Percentiles rank a stretch among this genome's conserved stretches.
phyloP scores from a whole-genome alignment of 164 flowering plant species.

The Akebia trifoliata region DNA sequence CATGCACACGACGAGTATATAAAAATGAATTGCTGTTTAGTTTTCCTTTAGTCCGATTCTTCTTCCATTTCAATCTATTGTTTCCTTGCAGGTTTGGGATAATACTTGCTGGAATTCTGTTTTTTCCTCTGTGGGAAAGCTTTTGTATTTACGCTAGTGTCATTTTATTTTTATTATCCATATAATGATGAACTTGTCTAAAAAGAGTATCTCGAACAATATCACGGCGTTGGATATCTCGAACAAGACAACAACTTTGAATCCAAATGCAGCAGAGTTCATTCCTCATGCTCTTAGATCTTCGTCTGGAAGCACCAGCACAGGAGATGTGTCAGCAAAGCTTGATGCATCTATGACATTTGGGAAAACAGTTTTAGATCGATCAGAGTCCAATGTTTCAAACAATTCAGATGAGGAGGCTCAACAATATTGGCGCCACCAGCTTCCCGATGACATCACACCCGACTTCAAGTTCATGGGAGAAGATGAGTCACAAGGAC shows the following conservation, averaged over 20 bases:
- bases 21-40: too few relatives aligned
- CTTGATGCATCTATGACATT: slow-evolving; percentile 33
- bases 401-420: slow-evolving; percentile 89
- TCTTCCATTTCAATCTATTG: background rate
- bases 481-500: slow-evolving; percentile 57
- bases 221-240: slow-evolving; percentile 33
- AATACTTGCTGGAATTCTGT: slow-evolving; percentile 16
- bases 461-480: slow-evolving; percentile 82
- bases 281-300: slow-evolving; percentile 70
- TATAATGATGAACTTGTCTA: slow-evolving; percentile 74
- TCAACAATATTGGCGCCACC: slow-evolving; percentile 75
- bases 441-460: slow-evolving; percentile 96
- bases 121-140: slow-evolving; percentile 2
- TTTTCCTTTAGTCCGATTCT: slow-evolving; percentile 1
- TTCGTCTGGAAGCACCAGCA: slow-evolving; percentile 38
- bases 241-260: slow-evolving; percentile 50
- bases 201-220: slow-evolving; percentile 38
- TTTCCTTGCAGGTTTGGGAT: slow-evolving; percentile 72
- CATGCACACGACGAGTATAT: too few relatives aligned
- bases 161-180: slow-evolving; percentile 8
- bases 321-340: slow-evolving; percentile 31
- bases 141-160: slow-evolving; percentile 16
- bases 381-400: slow-evolving; percentile 73
- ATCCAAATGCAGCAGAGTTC: slow-evolving; percentile 97
- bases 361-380: slow-evolving; percentile 65